These are phyloP conservation scores for Candida easanensis DNA, from an alignment of 805 yeast species.

Conservation along the genomic window DNA sequence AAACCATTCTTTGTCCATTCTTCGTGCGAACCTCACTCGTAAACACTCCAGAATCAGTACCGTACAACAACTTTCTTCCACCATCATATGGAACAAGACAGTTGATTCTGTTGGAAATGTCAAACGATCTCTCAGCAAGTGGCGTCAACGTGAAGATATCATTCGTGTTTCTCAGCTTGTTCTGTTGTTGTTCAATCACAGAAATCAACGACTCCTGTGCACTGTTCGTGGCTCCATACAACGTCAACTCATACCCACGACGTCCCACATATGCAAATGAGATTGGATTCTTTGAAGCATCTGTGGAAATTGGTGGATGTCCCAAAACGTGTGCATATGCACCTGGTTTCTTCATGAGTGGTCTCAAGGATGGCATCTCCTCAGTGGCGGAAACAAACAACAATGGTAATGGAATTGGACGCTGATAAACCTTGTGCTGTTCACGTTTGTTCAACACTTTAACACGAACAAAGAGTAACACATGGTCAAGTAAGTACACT, in stretches of 20 bases:
- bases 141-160: conserved; percentile 80
- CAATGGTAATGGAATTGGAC: conserved; percentile 81
- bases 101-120: conserved; percentile 70
- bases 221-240: conserved; percentile 41
- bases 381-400: conserved; percentile 73
- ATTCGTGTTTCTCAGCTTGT: conserved; percentile 62
- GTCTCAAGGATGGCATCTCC: conserved; percentile 65
- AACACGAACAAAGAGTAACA: conserved; percentile 77
- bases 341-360: conserved; percentile 34
- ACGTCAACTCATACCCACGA: conserved; percentile 42
- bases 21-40: conserved; percentile 61
- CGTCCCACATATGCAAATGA: conserved; percentile 50
- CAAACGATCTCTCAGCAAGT: conserved; percentile 73
- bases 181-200: conserved; percentile 77
- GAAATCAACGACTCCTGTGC: conserved; percentile 80
- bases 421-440: conserved; percentile 84
- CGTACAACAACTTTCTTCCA: conserved; percentile 84
- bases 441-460: conserved; percentile 88
- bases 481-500: conserved; percentile 84
- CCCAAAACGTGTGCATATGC: conserved; percentile 27
- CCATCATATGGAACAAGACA: conserved; percentile 95
- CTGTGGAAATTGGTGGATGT: conserved; percentile 22
- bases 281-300: conserved; percentile 37
- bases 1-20: conserved; percentile 49
- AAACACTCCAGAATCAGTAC: conserved; percentile 90